A percentile compares a stretch with the other conserved stretches of the same genome.
Evolutionary conservation across 1,284 basidiomycete species (phyloP).

Genomic region (Ganoderma leucocontextum): DNA sequence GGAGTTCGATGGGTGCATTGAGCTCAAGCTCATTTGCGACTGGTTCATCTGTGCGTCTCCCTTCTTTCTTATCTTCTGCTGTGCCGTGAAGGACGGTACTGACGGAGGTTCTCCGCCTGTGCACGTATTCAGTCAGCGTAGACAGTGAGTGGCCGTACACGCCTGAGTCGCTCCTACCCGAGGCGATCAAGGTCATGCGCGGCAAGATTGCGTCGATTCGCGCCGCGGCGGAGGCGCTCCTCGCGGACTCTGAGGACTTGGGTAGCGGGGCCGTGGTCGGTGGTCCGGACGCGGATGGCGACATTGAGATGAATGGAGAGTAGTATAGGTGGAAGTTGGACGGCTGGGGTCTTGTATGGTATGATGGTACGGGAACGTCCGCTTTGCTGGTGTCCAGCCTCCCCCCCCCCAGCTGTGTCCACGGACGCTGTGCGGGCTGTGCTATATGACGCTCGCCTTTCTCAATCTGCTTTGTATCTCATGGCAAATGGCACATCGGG

Average conservation of each 20-base stretch:
- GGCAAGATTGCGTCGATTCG: conserved; percentile 76
- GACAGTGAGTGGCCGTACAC: conserved; percentile 92
- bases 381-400: too few relatives aligned
- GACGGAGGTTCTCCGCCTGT: too few relatives aligned
- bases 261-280: conserved; percentile 11
- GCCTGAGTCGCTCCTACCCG: conserved; percentile 86
- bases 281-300: conserved; percentile 40
- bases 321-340: background rate
- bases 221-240: conserved; percentile 64
- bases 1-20: conserved; percentile 89
- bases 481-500: too few relatives aligned
- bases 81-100: background rate
- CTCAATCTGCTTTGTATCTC: too few relatives aligned
- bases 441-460: too few relatives aligned
- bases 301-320: conserved; percentile 49
- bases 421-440: too few relatives aligned
- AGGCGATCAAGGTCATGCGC: conserved; percentile 86
- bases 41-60: conserved; percentile 87
- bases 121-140: conserved; percentile 71
- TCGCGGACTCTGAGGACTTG: conserved; percentile 42
- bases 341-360: too few relatives aligned
- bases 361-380: too few relatives aligned
- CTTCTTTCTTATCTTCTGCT: background rate
- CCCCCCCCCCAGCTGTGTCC: too few relatives aligned
- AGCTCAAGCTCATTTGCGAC: conserved; percentile 89